These are phyloP conservation scores for Aspergillus sp. DNA, from an alignment of 2,329 filamentous ascomycete genomes.

Conservation along the genomic window DNA sequence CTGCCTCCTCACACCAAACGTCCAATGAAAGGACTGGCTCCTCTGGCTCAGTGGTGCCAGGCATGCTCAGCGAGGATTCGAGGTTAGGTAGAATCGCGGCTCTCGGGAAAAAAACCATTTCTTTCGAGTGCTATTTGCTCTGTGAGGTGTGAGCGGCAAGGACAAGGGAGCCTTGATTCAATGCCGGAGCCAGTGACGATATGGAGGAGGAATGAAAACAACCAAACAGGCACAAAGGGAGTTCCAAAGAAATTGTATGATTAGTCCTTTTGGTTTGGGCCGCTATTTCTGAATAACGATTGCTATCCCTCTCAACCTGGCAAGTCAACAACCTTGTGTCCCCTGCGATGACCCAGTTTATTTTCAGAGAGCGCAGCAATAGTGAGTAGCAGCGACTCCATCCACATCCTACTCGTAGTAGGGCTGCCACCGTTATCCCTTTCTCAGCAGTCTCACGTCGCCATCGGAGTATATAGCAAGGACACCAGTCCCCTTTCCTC, in stretches of 20 bases:
- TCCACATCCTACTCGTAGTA: conserved; percentile 10
- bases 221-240: conserved; percentile 3
- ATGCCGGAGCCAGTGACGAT: conserved; percentile 1
- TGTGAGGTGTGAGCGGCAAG: conserved; percentile 2
- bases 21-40: conserved; percentile 21
- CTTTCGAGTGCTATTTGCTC: not conserved
- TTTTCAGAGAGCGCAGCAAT: conserved; percentile 16
- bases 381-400: not conserved
- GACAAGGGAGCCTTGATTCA: conserved; percentile 3
- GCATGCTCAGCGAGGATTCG: not conserved
- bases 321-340: conserved; percentile 11
- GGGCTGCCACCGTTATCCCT: conserved; percentile 21
- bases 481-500: conserved; percentile 15
- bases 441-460: conserved; percentile 16
- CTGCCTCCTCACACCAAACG: conserved; percentile 18
- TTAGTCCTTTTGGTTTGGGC: conserved; percentile 22
- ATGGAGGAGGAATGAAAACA: not conserved
- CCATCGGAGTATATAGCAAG: conserved; percentile 25
- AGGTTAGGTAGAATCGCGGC: not conserved
- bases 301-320: conserved; percentile 9
- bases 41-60: not conserved
- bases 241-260: conserved; percentile 2
- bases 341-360: conserved; percentile 26
- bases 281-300: conserved; percentile 18
- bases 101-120: not conserved